phyloP scores from a whole-genome alignment of 2,329 filamentous ascomycete genomes.

The Epichloe uncinata region DNA sequence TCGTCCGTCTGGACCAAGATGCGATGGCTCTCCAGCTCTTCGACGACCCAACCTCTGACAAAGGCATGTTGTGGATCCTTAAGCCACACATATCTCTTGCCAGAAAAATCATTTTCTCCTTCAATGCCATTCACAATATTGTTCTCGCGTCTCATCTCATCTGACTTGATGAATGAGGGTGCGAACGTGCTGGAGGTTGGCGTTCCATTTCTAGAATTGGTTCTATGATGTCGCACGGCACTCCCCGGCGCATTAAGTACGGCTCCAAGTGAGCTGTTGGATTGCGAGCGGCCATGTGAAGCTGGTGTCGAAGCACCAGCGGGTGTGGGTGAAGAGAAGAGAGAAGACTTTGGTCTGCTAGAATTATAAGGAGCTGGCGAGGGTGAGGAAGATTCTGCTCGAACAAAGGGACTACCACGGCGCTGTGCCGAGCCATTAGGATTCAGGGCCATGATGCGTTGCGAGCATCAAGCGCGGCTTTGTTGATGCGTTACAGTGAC shows the following conservation, averaged over 20 bases:
- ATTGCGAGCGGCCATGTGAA: slow-evolving; percentile 56
- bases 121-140: slow-evolving; percentile 65
- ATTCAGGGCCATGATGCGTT: slow-evolving; percentile 22
- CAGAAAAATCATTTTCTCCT: slow-evolving; percentile 97
- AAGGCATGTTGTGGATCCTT: slow-evolving; percentile 79
- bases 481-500: slow-evolving; percentile 2
- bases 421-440: slow-evolving; percentile 41
- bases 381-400: slow-evolving; percentile 39
- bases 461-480: slow-evolving; percentile 11
- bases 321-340: slow-evolving; percentile 47
- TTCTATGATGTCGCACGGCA: slow-evolving; percentile 28
- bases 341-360: slow-evolving; percentile 60
- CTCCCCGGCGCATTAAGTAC: slow-evolving; percentile 24
- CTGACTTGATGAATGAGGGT: slow-evolving; percentile 86
- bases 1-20: slow-evolving; percentile 88
- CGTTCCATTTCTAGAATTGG: slow-evolving; percentile 51
- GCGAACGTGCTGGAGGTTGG: slow-evolving; percentile 74
- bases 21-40: slow-evolving; percentile 56
- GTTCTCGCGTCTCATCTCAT: slow-evolving; percentile 50
- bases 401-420: slow-evolving; percentile 68
- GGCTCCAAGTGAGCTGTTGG: slow-evolving; percentile 40
- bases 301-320: slow-evolving; percentile 26
- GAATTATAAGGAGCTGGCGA: slow-evolving; percentile 41
- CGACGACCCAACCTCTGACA: slow-evolving; percentile 80
- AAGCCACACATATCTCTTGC: slow-evolving; percentile 96